A percentile compares a stretch with the other conserved stretches of the same genome.
These are phyloP conservation scores for Schrenkiella parvula DNA, from an alignment of 345 rosid genomes.

Conservation along the genomic window DNA sequence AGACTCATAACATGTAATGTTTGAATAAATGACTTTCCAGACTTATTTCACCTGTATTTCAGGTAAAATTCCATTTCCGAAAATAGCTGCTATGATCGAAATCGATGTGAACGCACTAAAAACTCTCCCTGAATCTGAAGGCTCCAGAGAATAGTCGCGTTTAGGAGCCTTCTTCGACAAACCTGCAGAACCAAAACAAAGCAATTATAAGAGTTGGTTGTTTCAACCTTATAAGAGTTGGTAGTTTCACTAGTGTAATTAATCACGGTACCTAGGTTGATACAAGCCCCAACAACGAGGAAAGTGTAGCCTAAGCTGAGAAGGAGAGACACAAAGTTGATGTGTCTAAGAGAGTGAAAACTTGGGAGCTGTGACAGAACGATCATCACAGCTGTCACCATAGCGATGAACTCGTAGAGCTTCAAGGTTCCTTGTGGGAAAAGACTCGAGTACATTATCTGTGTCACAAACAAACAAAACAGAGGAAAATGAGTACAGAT, in stretches of 20 bases:
- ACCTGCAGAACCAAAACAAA: constrained; percentile 36
- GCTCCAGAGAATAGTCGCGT: constrained; percentile 66
- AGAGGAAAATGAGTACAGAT: neutral
- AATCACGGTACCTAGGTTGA: constrained; percentile 56
- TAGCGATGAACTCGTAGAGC: constrained; percentile 84
- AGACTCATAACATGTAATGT: neutral
- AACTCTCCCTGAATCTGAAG: constrained; percentile 49
- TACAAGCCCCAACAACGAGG: constrained; percentile 89
- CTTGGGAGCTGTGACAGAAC: constrained; percentile 84
- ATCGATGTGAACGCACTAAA: constrained; percentile 89
- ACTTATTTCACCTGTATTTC: constrained; percentile 69
- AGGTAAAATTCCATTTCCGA: constrained; percentile 90
- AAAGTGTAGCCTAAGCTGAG: constrained; percentile 89
- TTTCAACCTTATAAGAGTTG: neutral
- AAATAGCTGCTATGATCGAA: constrained; percentile 91
- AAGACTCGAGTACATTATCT: constrained; percentile 84
- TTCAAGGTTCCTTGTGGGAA: constrained; percentile 71
- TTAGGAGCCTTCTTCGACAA: constrained; percentile 61
- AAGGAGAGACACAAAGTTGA: constrained; percentile 70
- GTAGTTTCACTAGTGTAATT: neutral
- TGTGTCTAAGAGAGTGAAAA: constrained; percentile 94
- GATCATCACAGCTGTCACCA: constrained; percentile 88
- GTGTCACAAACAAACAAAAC: neutral
- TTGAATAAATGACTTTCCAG: neutral
- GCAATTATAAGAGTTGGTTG: too few relatives aligned